Evolutionary conservation across 225 moss, liverwort and hornwort genomes (phyloP).

Genomic region (Pseudoscleropodium purum): DNA sequence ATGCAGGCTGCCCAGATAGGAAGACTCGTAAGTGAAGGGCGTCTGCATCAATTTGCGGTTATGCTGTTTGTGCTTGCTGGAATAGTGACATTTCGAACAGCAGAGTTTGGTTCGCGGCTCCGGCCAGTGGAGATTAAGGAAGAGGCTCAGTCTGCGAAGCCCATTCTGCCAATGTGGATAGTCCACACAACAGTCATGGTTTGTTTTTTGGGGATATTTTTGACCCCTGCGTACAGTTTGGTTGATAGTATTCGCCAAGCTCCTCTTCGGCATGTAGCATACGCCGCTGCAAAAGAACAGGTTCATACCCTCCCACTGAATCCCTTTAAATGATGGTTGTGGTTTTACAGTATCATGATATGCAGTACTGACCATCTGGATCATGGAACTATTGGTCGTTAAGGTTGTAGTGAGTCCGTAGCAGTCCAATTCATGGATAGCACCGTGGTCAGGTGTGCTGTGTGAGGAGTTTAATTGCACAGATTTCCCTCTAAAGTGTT

Average conservation of each 20-base stretch:
- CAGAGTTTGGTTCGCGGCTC: conserved; percentile 17
- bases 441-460: background rate
- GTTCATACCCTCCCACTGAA: background rate
- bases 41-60: conserved; percentile 24
- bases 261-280: conserved; percentile 46
- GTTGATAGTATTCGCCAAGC: conserved; percentile 45
- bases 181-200: conserved; percentile 48
- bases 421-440: background rate
- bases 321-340: background rate
- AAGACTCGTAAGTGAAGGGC: conserved; percentile 2
- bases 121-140: background rate
- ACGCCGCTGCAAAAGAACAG: conserved; percentile 39
- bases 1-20: conserved; percentile 43
- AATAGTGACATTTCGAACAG: conserved; percentile 15
- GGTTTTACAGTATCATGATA: background rate
- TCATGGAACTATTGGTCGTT: background rate
- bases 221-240: conserved; percentile 42
- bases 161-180: conserved; percentile 39
- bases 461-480: background rate
- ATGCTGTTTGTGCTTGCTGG: conserved; percentile 48
- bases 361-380: background rate
- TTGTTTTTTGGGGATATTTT: conserved; percentile 28
- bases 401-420: background rate
- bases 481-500: background rate
- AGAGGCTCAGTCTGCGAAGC: background rate